Evolutionary conservation across 495 filamentous ascomycete species (phyloP).

Genomic region (Penicillium maclennaniae): DNA sequence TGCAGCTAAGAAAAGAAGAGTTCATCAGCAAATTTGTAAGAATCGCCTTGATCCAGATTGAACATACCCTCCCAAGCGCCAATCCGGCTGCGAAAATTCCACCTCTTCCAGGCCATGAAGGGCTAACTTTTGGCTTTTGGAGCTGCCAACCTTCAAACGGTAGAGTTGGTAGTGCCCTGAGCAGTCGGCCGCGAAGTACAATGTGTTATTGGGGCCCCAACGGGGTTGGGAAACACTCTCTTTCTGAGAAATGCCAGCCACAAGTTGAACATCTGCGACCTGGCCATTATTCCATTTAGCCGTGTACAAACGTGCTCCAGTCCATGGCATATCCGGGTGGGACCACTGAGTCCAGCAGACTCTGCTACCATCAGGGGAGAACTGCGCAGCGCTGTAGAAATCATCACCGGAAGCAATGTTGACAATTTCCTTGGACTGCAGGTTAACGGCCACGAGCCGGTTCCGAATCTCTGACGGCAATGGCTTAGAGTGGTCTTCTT

Average conservation of each 20-base stretch:
- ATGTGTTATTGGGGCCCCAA: slow-evolving; percentile 31
- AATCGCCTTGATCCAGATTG: background rate
- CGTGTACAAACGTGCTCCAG: slow-evolving; percentile 27
- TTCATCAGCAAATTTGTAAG: background rate
- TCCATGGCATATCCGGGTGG: slow-evolving; percentile 42
- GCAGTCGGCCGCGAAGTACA: slow-evolving; percentile 33
- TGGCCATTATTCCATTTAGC: slow-evolving; percentile 23
- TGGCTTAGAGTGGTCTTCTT: slow-evolving; percentile 33
- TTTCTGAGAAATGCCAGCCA: slow-evolving; percentile 19
- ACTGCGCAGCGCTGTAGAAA: slow-evolving; percentile 40
- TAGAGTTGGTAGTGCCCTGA: slow-evolving; percentile 35
- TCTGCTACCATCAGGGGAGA: slow-evolving; percentile 30
- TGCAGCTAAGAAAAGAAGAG: slow-evolving; percentile 14
- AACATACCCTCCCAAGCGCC: slow-evolving; percentile 29
- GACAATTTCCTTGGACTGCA: slow-evolving; percentile 15
- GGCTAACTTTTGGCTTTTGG: slow-evolving; percentile 9
- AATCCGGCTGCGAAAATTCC: slow-evolving; percentile 31
- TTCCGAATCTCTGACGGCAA: slow-evolving; percentile 26
- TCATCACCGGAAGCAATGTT: slow-evolving; percentile 32
- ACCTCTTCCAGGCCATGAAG: slow-evolving; percentile 31
- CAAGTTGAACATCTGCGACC: slow-evolving; percentile 2
- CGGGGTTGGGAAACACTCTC: slow-evolving; percentile 32
- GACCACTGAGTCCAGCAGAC: slow-evolving; percentile 42
- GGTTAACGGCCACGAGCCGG: slow-evolving; percentile 32
- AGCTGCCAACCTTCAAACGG: background rate